Evolutionary conservation across 139 green algal species (phyloP).

Genomic region (Gonium pectorale): DNA sequence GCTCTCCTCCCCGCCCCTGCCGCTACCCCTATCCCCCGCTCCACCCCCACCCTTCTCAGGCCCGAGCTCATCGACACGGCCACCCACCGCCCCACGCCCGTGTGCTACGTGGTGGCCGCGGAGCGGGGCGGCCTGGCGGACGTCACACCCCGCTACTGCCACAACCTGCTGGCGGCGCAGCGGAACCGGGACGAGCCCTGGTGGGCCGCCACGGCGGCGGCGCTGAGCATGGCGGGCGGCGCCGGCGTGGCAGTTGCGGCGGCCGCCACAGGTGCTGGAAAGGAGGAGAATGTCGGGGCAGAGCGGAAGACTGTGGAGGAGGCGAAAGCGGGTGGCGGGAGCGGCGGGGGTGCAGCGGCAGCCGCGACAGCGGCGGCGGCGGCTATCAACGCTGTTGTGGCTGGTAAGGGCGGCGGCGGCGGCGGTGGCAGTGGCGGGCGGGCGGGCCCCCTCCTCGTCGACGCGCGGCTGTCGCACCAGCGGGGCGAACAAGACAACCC

Average conservation of each 20-base stretch:
- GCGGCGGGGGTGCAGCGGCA: not conserved
- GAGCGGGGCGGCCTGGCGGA: conserved; percentile 70
- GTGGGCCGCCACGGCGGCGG: conserved; percentile 59
- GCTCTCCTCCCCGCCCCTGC: not conserved
- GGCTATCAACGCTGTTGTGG: no score
- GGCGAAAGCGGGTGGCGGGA: not conserved
- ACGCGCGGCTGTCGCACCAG: conserved; percentile 35
- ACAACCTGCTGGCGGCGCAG: conserved; percentile 56
- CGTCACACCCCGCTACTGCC: conserved; percentile 76
- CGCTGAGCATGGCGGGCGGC: no score
- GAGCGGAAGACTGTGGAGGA: not conserved
- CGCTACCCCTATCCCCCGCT: not conserved
- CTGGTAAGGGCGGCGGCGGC: not conserved
- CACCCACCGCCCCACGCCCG: conserved; percentile 23
- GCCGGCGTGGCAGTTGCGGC: not conserved
- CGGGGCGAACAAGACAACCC: conserved; percentile 20
- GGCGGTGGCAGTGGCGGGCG: not conserved
- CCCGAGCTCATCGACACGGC: conserved; percentile 41
- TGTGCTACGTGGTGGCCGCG: conserved; percentile 80
- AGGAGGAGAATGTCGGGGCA: not conserved
- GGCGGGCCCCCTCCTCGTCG: not conserved
- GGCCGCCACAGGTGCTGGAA: not conserved
- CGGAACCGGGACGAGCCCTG: conserved; percentile 71
- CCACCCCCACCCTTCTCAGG: not conserved
- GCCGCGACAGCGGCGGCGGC: not conserved